These are phyloP conservation scores for Coemansia sp. DNA, from an alignment of 192 early-diverging fungal species.

Conservation along the genomic window DNA sequence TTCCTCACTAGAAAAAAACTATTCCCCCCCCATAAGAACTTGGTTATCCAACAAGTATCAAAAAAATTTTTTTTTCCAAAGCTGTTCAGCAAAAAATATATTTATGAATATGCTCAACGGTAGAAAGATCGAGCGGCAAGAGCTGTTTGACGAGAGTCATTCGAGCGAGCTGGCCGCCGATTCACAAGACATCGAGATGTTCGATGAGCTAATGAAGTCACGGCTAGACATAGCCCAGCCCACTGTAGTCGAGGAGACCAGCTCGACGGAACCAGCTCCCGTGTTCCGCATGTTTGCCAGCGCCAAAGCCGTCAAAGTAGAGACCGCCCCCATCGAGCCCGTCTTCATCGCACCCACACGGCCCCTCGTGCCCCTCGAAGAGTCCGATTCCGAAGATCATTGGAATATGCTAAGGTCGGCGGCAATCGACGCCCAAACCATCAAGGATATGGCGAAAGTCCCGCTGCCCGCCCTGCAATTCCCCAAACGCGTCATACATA, in stretches of 20 bases:
- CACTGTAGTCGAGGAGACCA: neutral
- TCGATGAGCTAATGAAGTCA: conserved; percentile 44
- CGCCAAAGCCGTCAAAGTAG: conserved; percentile 36
- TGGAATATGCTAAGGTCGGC: conserved; percentile 31
- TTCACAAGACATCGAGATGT: conserved; percentile 37
- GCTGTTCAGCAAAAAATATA: neutral
- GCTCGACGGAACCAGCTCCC: conserved; percentile 4
- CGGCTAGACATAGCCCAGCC: conserved; percentile 14
- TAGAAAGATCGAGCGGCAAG: conserved; percentile 33
- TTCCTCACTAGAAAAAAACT: no score
- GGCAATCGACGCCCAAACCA: conserved; percentile 29
- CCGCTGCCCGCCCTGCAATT: conserved; percentile 34
- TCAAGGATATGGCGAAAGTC: conserved; percentile 15
- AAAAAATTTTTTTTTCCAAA: no score
- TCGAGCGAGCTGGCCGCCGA: conserved; percentile 2
- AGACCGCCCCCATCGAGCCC: conserved; percentile 15
- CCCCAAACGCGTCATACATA: conserved; percentile 32
- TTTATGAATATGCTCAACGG: conserved; percentile 16
- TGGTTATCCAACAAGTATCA: no score
- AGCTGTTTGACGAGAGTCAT: conserved; percentile 18
- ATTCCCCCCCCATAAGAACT: no score
- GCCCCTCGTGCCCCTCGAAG: conserved; percentile 27
- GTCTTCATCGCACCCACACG: conserved; percentile 25
- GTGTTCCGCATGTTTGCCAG: conserved; percentile 47
- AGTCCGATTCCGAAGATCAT: conserved; percentile 49